phyloP scores from a whole-genome alignment of 2,329 filamentous ascomycete genomes.

The Ophiostoma montium region DNA sequence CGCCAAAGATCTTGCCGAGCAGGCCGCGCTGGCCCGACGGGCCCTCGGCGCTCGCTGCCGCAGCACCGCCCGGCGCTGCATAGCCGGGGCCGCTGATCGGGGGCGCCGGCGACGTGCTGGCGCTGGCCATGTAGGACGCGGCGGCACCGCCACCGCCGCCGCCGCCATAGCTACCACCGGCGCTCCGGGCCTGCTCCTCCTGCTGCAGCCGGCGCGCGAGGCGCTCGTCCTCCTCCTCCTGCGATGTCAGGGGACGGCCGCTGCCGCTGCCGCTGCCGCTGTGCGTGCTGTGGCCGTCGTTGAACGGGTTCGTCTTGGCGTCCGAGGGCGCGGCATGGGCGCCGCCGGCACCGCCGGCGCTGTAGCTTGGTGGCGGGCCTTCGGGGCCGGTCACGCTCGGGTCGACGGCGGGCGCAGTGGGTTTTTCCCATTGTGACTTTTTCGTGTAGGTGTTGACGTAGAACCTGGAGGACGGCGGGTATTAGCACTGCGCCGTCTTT shows the following conservation, averaged over 20 bases:
- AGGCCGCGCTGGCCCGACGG: constrained; percentile 29
- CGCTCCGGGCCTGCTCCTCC: constrained; percentile 55
- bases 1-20: constrained; percentile 37
- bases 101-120: background rate
- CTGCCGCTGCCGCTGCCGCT: constrained; percentile 16
- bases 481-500: background rate
- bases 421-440: constrained; percentile 80
- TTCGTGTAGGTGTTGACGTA: constrained; percentile 84
- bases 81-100: background rate
- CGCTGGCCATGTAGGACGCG: constrained; percentile 20
- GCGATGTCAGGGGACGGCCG: constrained; percentile 24
- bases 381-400: constrained; percentile 29
- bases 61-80: constrained; percentile 27
- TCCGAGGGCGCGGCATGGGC: constrained; percentile 33
- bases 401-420: constrained; percentile 47
- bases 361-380: constrained; percentile 56
- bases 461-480: constrained; percentile 44
- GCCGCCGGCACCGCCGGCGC: constrained; percentile 32
- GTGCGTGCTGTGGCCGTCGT: background rate
- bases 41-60: constrained; percentile 11
- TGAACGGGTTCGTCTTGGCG: constrained; percentile 59
- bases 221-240: constrained; percentile 51
- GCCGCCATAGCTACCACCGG: constrained; percentile 5
- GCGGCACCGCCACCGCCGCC: constrained; percentile 20
- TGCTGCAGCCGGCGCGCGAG: constrained; percentile 67